phyloP scores from a whole-genome alignment of 2,329 filamentous ascomycete genomes.

The Blastomyces emzantsi region DNA sequence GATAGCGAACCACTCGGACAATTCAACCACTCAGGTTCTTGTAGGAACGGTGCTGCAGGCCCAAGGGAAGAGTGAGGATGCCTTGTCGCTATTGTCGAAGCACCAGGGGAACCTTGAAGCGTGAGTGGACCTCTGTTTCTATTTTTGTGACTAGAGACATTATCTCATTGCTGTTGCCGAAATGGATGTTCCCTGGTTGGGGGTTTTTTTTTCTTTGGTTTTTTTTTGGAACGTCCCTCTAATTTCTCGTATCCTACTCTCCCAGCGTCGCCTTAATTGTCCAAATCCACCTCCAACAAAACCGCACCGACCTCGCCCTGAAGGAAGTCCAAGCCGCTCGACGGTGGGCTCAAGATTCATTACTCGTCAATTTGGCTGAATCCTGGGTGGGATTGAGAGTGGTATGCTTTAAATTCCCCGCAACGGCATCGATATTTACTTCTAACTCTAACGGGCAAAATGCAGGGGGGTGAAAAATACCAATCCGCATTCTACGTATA shows the following conservation, averaged over 20 bases:
- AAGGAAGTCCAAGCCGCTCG: conserved; percentile 83
- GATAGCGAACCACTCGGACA: conserved; percentile 57
- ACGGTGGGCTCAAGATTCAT: conserved; percentile 89
- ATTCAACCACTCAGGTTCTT: conserved; percentile 70
- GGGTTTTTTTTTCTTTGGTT: no score
- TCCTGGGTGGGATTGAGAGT: conserved; percentile 87
- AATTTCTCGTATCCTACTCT: conserved; percentile 1
- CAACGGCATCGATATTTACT: neutral
- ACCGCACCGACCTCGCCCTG: conserved; percentile 78
- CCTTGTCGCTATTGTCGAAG: conserved; percentile 65
- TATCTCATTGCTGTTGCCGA: neutral
- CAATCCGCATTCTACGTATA: conserved; percentile 97
- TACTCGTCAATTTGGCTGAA: conserved; percentile 89
- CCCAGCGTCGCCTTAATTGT: conserved; percentile 69
- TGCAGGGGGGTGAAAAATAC: conserved; percentile 84
- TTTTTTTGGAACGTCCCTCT: neutral
- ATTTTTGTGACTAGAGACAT: neutral
- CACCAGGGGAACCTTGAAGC: conserved; percentile 74
- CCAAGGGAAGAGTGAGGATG: conserved; percentile 74
- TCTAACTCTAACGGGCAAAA: neutral
- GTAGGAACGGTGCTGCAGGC: conserved; percentile 74
- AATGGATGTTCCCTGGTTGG: neutral
- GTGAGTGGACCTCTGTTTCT: conserved; percentile 43
- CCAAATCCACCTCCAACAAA: conserved; percentile 87
- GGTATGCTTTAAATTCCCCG: conserved; percentile 42